phyloP scores from a whole-genome alignment of 345 rosid genomes.

The Populus pruinosa region DNA sequence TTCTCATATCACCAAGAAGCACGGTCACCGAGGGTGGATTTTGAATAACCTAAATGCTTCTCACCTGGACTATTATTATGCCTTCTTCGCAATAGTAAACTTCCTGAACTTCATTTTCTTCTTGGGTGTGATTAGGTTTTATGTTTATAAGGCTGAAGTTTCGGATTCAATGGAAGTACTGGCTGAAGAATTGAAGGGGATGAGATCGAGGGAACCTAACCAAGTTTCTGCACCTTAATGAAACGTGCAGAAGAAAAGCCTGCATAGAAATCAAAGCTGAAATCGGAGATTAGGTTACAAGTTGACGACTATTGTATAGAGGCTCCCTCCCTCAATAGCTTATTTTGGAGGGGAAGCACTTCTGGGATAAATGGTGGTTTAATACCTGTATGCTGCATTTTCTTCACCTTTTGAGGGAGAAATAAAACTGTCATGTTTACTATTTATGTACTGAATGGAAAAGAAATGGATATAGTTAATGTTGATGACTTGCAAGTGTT shows the following conservation, averaged over 20 bases:
- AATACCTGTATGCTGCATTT: background rate
- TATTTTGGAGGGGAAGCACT: background rate
- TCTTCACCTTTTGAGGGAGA: background rate
- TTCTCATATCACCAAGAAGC: constrained; percentile 43
- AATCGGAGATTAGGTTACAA: background rate
- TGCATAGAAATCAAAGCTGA: background rate
- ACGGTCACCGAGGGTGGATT: constrained; percentile 68
- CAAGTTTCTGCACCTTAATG: background rate
- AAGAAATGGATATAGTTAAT: background rate
- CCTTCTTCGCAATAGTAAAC: constrained; percentile 57
- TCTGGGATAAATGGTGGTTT: background rate
- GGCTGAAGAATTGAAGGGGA: constrained; percentile 42
- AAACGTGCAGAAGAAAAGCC: background rate
- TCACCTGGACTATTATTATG: constrained; percentile 67
- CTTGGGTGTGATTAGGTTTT: constrained; percentile 49
- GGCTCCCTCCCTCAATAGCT: background rate
- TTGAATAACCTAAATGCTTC: constrained; percentile 69
- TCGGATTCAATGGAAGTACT: constrained; percentile 52
- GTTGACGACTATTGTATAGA: background rate
- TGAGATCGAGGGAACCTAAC: constrained; percentile 12
- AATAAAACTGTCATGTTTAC: background rate
- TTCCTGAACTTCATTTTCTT: constrained; percentile 57
- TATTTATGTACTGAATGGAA: background rate
- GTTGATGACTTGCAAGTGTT: background rate
- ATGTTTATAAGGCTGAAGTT: constrained; percentile 66